These are phyloP conservation scores for Aspergillus sp. DNA, from an alignment of 2,329 filamentous ascomycete genomes.

Conservation along the genomic window DNA sequence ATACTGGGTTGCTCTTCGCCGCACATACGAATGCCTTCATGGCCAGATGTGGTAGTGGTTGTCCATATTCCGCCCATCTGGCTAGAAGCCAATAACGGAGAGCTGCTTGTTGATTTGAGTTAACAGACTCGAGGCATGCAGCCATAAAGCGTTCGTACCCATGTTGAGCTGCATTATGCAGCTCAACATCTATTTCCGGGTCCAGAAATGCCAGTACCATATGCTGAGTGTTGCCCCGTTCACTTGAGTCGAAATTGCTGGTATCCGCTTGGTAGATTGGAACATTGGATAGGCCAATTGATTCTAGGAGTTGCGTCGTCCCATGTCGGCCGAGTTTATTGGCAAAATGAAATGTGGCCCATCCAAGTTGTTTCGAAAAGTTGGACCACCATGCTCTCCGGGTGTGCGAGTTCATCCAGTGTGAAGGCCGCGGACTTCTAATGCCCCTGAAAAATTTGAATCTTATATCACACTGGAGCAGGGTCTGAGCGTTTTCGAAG, in stretches of 20 bases:
- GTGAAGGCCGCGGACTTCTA: background rate
- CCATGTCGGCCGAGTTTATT: background rate
- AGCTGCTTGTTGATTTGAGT: background rate
- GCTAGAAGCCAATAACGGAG: constrained; percentile 21
- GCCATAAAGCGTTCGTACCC: no score
- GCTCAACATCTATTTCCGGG: background rate
- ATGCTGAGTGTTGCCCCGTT: background rate
- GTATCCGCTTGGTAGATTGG: background rate
- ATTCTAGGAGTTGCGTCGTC: background rate
- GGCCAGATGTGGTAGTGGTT: background rate
- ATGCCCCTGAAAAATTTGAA: constrained; percentile 6
- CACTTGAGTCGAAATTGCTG: background rate
- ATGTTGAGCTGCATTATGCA: no score
- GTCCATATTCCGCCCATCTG: constrained; percentile 18
- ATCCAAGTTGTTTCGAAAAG: constrained; percentile 25
- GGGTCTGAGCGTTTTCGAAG: background rate
- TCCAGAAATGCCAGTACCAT: constrained; percentile 8
- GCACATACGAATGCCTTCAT: constrained; percentile 14
- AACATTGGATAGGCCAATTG: background rate
- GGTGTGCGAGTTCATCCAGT: constrained; percentile 12
- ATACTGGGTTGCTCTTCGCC: constrained; percentile 11
- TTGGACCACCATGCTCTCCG: constrained; percentile 16
- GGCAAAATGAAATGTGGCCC: constrained; percentile 24
- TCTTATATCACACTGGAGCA: constrained; percentile 18
- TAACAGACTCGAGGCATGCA: no score